A percentile compares a stretch with the other conserved stretches of the same genome.
These are phyloP conservation scores for Zizania palustris DNA, from an alignment of 202 grass and related monocot species.

Conservation along the genomic window DNA sequence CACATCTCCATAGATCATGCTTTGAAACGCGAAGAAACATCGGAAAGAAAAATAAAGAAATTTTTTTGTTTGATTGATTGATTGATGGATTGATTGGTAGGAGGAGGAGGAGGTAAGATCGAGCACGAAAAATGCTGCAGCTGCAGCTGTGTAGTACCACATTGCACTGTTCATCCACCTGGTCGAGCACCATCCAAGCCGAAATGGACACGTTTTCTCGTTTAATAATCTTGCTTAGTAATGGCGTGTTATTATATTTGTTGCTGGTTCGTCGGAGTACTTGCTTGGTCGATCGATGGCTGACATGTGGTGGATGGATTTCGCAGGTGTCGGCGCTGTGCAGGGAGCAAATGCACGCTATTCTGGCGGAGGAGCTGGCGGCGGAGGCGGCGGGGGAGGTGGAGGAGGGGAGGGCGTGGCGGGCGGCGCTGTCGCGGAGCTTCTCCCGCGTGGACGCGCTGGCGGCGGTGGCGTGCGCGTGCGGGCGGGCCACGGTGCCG, in stretches of 20 bases:
- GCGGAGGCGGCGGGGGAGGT: background rate
- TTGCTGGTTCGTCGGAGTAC: too few species aligned
- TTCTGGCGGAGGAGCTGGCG: conserved; percentile 63
- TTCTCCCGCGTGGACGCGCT: conserved; percentile 70
- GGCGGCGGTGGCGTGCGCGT: conserved; percentile 60
- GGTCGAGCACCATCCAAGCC: conserved; percentile 22
- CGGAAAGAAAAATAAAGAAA: background rate
- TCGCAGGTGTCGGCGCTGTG: conserved; percentile 72
- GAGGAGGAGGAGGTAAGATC: too few species aligned
- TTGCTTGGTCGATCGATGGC: background rate
- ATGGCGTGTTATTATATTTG: too few species aligned
- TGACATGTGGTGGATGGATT: background rate
- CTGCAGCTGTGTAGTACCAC: background rate
- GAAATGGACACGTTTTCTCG: background rate
- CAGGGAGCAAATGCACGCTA: conserved; percentile 65
- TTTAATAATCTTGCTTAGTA: too few species aligned
- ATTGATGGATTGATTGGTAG: background rate
- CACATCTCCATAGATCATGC: too few species aligned
- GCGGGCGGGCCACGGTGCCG: conserved; percentile 44
- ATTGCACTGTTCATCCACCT: background rate
- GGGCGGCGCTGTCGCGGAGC: conserved; percentile 40
- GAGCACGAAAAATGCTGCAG: background rate
- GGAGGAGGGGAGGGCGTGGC: conserved; percentile 43
- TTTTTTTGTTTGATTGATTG: too few species aligned
- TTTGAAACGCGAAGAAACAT: background rate